These are phyloP conservation scores for Penicillium subrubescens DNA, from an alignment of 495 filamentous ascomycete genomes.

Conservation along the genomic window DNA sequence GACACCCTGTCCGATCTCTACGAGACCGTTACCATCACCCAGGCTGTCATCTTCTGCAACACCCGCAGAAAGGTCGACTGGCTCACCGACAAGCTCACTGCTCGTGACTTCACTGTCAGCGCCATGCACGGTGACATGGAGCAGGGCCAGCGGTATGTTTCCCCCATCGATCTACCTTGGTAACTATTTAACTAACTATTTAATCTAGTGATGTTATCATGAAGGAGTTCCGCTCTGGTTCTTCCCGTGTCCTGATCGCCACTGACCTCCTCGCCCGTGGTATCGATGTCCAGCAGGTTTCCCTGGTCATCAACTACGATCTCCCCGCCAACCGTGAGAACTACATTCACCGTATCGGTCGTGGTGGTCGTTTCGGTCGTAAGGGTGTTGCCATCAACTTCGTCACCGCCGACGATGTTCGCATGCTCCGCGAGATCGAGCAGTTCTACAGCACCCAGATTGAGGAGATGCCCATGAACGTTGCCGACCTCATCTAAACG, in stretches of 20 bases:
- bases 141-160: slow-evolving; percentile 67
- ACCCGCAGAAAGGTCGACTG: slow-evolving; percentile 99
- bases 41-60: slow-evolving; percentile 99
- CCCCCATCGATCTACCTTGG: neutral
- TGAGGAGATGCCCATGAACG: slow-evolving; percentile 66
- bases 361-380: slow-evolving; percentile 97
- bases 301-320: slow-evolving; percentile 99
- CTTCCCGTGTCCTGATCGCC: slow-evolving; percentile 95
- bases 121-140: slow-evolving; percentile 99
- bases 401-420: slow-evolving; percentile 97
- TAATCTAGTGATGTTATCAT: slow-evolving; percentile 83
- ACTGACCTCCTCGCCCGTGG: slow-evolving; percentile 97
- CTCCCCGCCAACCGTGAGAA: slow-evolving; percentile 98
- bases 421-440: slow-evolving; percentile 97
- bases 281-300: slow-evolving; percentile 99
- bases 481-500: slow-evolving; percentile 60
- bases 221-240: slow-evolving; percentile 99
- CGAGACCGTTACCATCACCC: slow-evolving; percentile 98
- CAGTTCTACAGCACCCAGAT: slow-evolving; percentile 68
- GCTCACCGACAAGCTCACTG: slow-evolving; percentile 98
- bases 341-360: slow-evolving; percentile 99
- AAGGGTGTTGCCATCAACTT: slow-evolving; percentile 99
- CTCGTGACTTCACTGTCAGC: slow-evolving; percentile 97
- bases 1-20: slow-evolving; percentile 98
- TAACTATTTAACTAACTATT: neutral